Percentiles rank a stretch among this genome's conserved stretches.
These are phyloP conservation scores for Passalora sequoiae DNA, from an alignment of 2,329 filamentous ascomycete species.

Conservation along the genomic window DNA sequence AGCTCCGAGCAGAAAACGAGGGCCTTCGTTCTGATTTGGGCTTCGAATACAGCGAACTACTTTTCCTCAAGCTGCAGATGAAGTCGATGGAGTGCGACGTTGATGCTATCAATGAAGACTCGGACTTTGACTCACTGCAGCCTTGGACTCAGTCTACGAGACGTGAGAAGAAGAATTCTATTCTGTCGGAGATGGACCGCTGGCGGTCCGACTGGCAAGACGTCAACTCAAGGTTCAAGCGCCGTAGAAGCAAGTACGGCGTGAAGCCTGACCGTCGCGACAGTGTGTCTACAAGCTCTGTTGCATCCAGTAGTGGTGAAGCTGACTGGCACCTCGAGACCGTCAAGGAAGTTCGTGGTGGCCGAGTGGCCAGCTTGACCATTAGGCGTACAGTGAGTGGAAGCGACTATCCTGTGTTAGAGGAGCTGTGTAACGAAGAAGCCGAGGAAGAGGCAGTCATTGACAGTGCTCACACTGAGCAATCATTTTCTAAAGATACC, in stretches of 20 bases:
- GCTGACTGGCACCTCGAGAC: constrained; percentile 27
- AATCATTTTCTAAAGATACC: constrained; percentile 3
- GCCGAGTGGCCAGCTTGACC: constrained; percentile 25
- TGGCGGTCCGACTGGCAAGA: constrained; percentile 36
- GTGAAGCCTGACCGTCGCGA: constrained; percentile 19
- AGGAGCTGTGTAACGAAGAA: constrained; percentile 1
- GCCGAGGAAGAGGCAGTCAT: too few species aligned
- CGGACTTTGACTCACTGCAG: constrained; percentile 11
- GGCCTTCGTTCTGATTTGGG: constrained; percentile 34
- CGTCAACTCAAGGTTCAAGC: constrained; percentile 31
- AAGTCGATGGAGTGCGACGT: constrained; percentile 35
- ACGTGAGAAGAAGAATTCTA: constrained; percentile 18
- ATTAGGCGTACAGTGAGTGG: constrained; percentile 16
- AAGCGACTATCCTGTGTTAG: neutral
- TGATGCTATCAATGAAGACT: constrained; percentile 19
- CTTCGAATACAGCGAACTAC: constrained; percentile 37
- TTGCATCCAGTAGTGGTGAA: constrained; percentile 14
- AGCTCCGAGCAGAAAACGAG: constrained; percentile 36
- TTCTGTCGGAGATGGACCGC: constrained; percentile 31
- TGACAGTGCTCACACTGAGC: constrained; percentile 3
- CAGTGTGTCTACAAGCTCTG: constrained; percentile 8
- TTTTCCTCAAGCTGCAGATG: constrained; percentile 38
- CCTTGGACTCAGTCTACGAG: constrained; percentile 7
- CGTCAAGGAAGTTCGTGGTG: constrained; percentile 22
- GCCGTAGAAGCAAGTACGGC: constrained; percentile 29